phyloP scores from a whole-genome alignment of 176 grass and related monocot genomes.

The Juncus effusus region DNA sequence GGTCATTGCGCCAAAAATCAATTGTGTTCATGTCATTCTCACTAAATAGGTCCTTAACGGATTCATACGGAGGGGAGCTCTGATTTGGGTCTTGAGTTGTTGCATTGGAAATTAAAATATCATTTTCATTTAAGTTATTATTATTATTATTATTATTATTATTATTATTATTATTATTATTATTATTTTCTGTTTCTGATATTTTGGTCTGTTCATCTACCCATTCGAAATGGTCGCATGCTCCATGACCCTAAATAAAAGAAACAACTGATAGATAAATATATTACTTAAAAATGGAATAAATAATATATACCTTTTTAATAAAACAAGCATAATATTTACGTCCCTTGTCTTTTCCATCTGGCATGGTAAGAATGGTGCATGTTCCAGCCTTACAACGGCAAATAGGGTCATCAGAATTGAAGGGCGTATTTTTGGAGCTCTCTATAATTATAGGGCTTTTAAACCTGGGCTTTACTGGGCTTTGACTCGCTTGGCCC shows the following conservation, averaged over 20 bases:
- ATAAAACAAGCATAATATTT: slow-evolving; percentile 36
- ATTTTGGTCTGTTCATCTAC: slow-evolving; percentile 6
- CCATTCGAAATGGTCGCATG: slow-evolving; percentile 20
- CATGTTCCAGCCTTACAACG: slow-evolving; percentile 59
- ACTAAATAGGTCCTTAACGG: slow-evolving; percentile 15
- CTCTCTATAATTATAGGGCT: background rate
- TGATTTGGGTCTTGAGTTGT: background rate
- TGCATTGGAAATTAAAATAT: too few relatives aligned
- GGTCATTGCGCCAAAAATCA: slow-evolving; percentile 15
- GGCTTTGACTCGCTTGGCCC: slow-evolving; percentile 14
- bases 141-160: too few relatives aligned
- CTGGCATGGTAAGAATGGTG: background rate
- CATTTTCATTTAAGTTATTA: too few relatives aligned
- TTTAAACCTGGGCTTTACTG: slow-evolving; percentile 17
- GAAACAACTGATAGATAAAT: background rate
- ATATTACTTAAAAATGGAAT: background rate
- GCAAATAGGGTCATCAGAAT: slow-evolving; percentile 27
- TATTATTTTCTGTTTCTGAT: background rate
- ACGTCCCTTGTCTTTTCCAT: slow-evolving; percentile 22
- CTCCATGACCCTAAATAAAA: slow-evolving; percentile 18
- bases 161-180: too few relatives aligned
- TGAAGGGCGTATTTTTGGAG: slow-evolving; percentile 14
- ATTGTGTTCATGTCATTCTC: slow-evolving; percentile 21
- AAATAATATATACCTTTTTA: background rate
- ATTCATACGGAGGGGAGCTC: slow-evolving; percentile 20